These are phyloP conservation scores for Oryza longistaminata DNA, from an alignment of 176 grass and related monocot species.

Conservation along the genomic window DNA sequence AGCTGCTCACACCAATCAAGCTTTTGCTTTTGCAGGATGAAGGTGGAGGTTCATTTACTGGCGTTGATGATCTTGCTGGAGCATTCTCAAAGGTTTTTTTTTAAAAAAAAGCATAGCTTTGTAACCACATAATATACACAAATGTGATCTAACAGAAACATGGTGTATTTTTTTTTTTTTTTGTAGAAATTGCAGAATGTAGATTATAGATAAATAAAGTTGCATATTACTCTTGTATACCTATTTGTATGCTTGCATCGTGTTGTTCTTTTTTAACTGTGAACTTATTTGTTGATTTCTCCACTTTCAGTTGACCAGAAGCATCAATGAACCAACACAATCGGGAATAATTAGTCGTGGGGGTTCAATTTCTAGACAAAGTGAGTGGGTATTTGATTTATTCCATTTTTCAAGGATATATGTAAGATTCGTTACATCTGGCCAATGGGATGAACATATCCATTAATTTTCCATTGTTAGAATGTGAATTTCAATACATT, in stretches of 20 bases:
- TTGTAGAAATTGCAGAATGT: slow-evolving; percentile 4
- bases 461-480: neutral
- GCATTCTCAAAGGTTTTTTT: slow-evolving; percentile 63
- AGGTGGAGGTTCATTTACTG: slow-evolving; percentile 50
- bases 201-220: slow-evolving; percentile 4
- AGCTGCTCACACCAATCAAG: slow-evolving; percentile 13
- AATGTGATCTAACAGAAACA: neutral
- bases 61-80: slow-evolving; percentile 59
- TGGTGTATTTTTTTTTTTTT: neutral
- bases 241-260: neutral
- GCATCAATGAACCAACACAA: slow-evolving; percentile 49
- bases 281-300: slow-evolving; percentile 15
- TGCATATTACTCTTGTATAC: neutral
- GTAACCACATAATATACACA: neutral
- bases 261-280: neutral
- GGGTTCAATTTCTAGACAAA: slow-evolving; percentile 63
- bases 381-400: slow-evolving; percentile 30
- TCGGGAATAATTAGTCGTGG: slow-evolving; percentile 42
- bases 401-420: slow-evolving; percentile 14
- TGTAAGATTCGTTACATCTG: slow-evolving; percentile 4
- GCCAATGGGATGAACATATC: neutral
- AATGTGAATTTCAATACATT: slow-evolving; percentile 18
- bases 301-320: slow-evolving; percentile 51
- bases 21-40: slow-evolving; percentile 43
- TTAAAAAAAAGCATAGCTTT: neutral